Evolutionary conservation across 2,329 filamentous ascomycete genomes (phyloP).

Genomic region (Calonectria pauciramosa): DNA sequence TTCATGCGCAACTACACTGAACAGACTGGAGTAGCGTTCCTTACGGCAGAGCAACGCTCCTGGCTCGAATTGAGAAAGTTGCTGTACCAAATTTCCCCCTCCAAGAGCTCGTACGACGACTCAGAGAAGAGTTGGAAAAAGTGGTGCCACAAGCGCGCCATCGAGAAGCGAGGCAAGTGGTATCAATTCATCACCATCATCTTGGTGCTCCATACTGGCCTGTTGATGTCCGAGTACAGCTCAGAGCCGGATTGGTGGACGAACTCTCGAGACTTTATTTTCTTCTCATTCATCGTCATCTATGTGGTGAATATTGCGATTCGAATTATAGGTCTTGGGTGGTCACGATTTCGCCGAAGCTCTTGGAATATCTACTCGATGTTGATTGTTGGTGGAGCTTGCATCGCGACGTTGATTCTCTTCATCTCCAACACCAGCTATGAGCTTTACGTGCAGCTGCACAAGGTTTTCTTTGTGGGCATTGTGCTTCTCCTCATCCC

Average conservation of each 20-base stretch:
- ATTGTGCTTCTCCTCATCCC: slow-evolving; percentile 93
- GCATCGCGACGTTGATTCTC: slow-evolving; percentile 83
- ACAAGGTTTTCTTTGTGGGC: slow-evolving; percentile 94
- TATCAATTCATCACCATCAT: slow-evolving; percentile 84
- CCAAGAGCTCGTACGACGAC: slow-evolving; percentile 88
- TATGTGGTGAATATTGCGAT: slow-evolving; percentile 88
- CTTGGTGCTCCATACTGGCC: slow-evolving; percentile 84
- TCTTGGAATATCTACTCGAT: slow-evolving; percentile 97
- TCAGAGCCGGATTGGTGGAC: slow-evolving; percentile 81
- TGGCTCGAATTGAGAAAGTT: slow-evolving; percentile 97
- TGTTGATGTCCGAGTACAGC: slow-evolving; percentile 90
- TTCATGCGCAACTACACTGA: slow-evolving; percentile 99
- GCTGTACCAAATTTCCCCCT: slow-evolving; percentile 91
- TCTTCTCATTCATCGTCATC: slow-evolving; percentile 84
- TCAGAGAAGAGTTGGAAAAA: slow-evolving; percentile 84
- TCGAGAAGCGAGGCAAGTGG: slow-evolving; percentile 95
- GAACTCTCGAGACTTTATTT: slow-evolving; percentile 77
- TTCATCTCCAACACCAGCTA: slow-evolving; percentile 72
- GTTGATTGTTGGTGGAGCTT: slow-evolving; percentile 82
- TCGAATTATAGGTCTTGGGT: slow-evolving; percentile 89
- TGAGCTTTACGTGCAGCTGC: slow-evolving; percentile 81
- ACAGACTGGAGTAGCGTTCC: slow-evolving; percentile 95
- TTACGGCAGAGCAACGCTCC: slow-evolving; percentile 95
- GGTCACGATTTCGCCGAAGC: slow-evolving; percentile 91
- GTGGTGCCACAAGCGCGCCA: slow-evolving; percentile 95